A percentile compares a stretch with the other conserved stretches of the same genome.
Evolutionary conservation across 2,329 filamentous ascomycete species (phyloP).

Genomic region (Cercospora zeae-maydis): DNA sequence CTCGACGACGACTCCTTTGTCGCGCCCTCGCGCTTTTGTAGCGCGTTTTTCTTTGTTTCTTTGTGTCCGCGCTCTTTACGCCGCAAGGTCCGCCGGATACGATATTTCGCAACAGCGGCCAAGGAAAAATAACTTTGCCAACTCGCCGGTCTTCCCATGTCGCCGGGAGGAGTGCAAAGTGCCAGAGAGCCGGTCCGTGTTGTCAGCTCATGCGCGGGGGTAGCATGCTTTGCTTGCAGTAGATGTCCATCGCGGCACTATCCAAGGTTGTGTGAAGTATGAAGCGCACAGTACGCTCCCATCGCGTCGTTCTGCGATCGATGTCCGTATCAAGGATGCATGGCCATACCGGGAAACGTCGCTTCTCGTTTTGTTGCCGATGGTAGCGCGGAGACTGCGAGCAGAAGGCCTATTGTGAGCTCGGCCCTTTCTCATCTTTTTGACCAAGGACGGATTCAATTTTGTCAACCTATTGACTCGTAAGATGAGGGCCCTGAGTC

Average conservation of each 20-base stretch:
- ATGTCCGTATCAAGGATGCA: background rate
- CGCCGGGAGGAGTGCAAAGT: too few species aligned
- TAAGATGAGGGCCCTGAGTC: slow-evolving; percentile 8
- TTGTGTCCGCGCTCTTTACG: background rate
- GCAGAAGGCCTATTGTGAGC: background rate
- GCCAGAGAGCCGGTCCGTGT: too few species aligned
- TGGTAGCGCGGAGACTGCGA: too few species aligned
- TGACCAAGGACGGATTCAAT: slow-evolving; percentile 5
- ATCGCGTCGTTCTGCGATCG: background rate
- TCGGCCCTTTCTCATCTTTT: background rate
- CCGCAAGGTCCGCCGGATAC: background rate
- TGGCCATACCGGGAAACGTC: background rate
- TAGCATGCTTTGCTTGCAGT: too few species aligned
- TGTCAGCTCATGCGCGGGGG: too few species aligned
- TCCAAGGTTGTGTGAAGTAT: too few species aligned
- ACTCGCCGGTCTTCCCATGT: too few species aligned
- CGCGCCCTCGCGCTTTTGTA: background rate
- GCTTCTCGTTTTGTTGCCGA: background rate
- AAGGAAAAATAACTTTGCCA: too few species aligned
- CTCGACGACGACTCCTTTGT: background rate
- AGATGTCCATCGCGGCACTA: too few species aligned
- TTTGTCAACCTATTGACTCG: slow-evolving; percentile 15
- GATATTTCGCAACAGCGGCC: background rate
- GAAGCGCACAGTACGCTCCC: background rate
- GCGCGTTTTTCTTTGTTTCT: background rate